These are phyloP conservation scores for Mycosphaerelloides madeirae DNA, from an alignment of 2,329 filamentous ascomycete genomes.

Conservation along the genomic window DNA sequence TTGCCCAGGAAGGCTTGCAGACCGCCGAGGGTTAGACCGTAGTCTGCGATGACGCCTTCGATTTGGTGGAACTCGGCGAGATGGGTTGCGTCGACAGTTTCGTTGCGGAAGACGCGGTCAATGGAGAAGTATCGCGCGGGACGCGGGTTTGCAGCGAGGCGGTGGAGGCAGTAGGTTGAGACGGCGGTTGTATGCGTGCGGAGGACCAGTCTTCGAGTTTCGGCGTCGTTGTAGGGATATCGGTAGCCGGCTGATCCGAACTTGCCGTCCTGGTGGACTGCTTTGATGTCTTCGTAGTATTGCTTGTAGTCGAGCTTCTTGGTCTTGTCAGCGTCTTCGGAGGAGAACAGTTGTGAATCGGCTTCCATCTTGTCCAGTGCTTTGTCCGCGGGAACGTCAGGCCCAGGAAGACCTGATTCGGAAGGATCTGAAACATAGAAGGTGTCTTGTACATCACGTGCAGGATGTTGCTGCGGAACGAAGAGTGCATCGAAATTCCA, in stretches of 20 bases:
- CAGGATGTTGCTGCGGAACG: slow-evolving; percentile 95
- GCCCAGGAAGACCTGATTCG: slow-evolving; percentile 61
- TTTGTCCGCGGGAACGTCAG: slow-evolving; percentile 48
- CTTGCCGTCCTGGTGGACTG: slow-evolving; percentile 85
- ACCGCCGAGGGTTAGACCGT: slow-evolving; percentile 83
- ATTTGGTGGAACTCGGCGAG: slow-evolving; percentile 98
- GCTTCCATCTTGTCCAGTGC: slow-evolving; percentile 48
- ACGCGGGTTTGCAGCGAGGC: slow-evolving; percentile 75
- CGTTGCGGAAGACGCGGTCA: slow-evolving; percentile 96
- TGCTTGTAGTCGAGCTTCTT: slow-evolving; percentile 62
- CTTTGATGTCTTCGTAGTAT: slow-evolving; percentile 83
- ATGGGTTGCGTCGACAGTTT: slow-evolving; percentile 94
- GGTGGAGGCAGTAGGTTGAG: slow-evolving; percentile 84
- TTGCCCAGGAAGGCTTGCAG: slow-evolving; percentile 91
- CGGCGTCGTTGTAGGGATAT: slow-evolving; percentile 86
- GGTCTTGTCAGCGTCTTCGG: slow-evolving; percentile 41
- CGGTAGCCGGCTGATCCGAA: slow-evolving; percentile 95
- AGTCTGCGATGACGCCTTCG: slow-evolving; percentile 97
- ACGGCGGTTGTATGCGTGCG: slow-evolving; percentile 95
- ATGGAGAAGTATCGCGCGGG: slow-evolving; percentile 98
- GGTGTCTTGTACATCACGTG: slow-evolving; percentile 94
- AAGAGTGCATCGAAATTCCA: slow-evolving; percentile 99
- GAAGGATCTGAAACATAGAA: slow-evolving; percentile 95
- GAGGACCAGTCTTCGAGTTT: slow-evolving; percentile 80
- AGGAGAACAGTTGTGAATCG: slow-evolving; percentile 49